Evolutionary conservation across 495 filamentous ascomycete species (phyloP).

Genomic region (Annulohypoxylon stygium): DNA sequence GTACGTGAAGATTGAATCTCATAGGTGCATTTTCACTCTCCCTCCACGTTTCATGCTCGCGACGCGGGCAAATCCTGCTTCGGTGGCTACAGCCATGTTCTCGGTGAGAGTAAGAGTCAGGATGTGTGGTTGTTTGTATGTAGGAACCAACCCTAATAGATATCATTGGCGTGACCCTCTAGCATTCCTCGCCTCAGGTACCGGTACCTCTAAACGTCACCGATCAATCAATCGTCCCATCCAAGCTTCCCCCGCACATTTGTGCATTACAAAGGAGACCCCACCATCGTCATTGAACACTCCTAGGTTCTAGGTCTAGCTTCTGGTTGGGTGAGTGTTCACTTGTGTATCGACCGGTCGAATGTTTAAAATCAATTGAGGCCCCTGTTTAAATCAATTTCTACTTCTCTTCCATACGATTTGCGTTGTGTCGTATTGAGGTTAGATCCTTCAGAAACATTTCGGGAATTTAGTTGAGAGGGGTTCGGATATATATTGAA

Average conservation of each 20-base stretch:
- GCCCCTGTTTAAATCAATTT: background rate
- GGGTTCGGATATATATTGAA: conserved; percentile 3
- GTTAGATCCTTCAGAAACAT: background rate
- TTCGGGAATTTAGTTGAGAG: conserved; percentile 14
- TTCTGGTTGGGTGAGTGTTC: conserved; percentile 11
- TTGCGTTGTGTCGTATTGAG: conserved; percentile 1
- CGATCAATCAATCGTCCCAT: background rate
- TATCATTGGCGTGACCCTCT: background rate
- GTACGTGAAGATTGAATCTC: background rate
- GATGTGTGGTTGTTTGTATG: background rate
- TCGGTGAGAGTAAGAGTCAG: conserved; percentile 1
- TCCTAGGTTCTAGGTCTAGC: conserved; percentile 4
- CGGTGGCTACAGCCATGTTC: conserved; percentile 11
- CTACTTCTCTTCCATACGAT: background rate
- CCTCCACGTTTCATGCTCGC: conserved; percentile 37
- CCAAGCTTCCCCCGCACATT: conserved; percentile 39
- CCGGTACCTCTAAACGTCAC: conserved; percentile 38
- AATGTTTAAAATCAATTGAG: conserved; percentile 29
- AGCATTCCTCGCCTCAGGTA: conserved; percentile 21
- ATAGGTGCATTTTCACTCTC: conserved; percentile 15
- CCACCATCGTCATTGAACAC: conserved; percentile 42
- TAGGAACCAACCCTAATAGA: background rate
- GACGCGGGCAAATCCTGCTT: conserved; percentile 36
- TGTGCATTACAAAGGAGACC: conserved; percentile 23
- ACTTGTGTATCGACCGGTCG: conserved; percentile 16